Percentiles rank a stretch among this genome's conserved stretches.
Conservation (phyloP, 1,284 basidiomycete species). For the Stygiomarasmius scandens region DNA sequence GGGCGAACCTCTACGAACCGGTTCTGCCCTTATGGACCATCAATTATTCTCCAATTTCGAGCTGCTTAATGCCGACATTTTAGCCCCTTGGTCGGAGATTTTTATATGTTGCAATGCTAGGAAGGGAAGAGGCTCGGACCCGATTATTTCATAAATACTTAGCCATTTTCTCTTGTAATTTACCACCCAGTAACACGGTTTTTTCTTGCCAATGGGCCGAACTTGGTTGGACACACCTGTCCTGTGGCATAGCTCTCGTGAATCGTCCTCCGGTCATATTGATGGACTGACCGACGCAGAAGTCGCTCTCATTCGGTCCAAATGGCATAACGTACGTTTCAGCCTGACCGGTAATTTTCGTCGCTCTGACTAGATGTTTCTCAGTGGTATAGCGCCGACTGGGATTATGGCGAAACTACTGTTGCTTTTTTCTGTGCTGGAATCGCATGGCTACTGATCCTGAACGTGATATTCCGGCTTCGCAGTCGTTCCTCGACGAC, state of each 20-base stretch:
- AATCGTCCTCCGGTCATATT: slow-evolving; percentile 19
- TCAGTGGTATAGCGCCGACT: slow-evolving; percentile 34
- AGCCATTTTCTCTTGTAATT: background rate
- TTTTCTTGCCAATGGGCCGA: slow-evolving; percentile 20
- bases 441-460: slow-evolving; percentile 21
- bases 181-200: background rate
- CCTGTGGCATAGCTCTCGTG: slow-evolving; percentile 28
- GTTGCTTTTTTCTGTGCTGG: slow-evolving; percentile 34
- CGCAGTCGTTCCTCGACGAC: slow-evolving; percentile 7
- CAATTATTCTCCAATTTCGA: background rate
- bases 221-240: slow-evolving; percentile 30
- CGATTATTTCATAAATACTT: background rate
- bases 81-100: background rate
- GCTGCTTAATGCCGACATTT: too few relatives aligned
- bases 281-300: slow-evolving; percentile 27
- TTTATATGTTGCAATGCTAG: background rate
- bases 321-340: slow-evolving; percentile 23
- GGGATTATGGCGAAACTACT: slow-evolving; percentile 34
- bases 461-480: slow-evolving; percentile 1
- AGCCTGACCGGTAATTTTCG: background rate
- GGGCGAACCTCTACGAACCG: background rate
- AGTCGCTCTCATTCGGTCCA: slow-evolving; percentile 16
- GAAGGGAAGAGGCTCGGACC: background rate
- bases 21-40: background rate
- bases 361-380: background rate